Conservation (phyloP, 495 filamentous ascomycete species). For the Hypoxylon crocopeplum region DNA sequence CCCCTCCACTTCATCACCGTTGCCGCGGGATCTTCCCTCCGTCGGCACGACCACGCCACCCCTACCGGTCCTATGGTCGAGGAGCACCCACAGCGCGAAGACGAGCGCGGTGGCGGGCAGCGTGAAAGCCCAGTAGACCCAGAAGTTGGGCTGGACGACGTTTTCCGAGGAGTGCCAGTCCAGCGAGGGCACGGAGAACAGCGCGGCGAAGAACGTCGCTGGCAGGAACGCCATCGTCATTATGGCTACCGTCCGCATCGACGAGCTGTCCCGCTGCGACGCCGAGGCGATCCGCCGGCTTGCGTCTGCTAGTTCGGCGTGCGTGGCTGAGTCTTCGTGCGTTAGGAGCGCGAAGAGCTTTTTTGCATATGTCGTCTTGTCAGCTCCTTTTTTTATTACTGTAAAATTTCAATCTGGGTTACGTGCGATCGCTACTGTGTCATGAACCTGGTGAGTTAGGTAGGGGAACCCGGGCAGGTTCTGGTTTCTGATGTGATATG, state of each 20-base stretch:
- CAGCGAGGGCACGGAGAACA: constrained; percentile 47
- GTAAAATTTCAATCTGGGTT: no score
- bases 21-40: background rate
- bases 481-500: no score
- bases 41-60: background rate
- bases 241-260: constrained; percentile 47
- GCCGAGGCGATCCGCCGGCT: constrained; percentile 40
- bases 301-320: constrained; percentile 31
- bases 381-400: no score
- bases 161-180: constrained; percentile 35
- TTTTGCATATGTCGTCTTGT: no score
- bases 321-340: constrained; percentile 33
- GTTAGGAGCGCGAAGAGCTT: constrained; percentile 40
- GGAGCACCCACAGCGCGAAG: constrained; percentile 35
- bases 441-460: background rate
- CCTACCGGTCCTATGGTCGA: constrained; percentile 1
- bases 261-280: constrained; percentile 42
- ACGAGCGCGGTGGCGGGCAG: constrained; percentile 36
- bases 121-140: constrained; percentile 47
- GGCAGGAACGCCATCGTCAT: constrained; percentile 50
- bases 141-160: constrained; percentile 43
- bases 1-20: constrained; percentile 12
- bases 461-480: no score
- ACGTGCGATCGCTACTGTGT: no score
- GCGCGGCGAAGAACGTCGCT: constrained; percentile 46